A percentile compares a stretch with the other conserved stretches of the same genome.
Evolutionary conservation across 345 rosid genomes (phyloP).

Genomic region (Anacardium occidentale): DNA sequence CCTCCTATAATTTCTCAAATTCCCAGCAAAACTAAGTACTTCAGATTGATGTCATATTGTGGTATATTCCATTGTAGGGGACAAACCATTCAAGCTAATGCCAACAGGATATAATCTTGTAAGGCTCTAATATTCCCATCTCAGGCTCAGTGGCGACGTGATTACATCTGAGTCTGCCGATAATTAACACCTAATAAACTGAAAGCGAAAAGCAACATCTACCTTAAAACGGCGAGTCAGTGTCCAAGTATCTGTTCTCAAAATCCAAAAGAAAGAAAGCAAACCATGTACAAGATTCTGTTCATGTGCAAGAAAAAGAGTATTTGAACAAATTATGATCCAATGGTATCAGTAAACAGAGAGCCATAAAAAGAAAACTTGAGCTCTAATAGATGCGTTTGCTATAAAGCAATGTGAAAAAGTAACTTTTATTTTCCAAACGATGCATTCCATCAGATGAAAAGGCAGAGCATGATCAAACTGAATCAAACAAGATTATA

Average conservation of each 20-base stretch:
- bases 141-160: too few relatives aligned
- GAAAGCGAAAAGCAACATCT: background rate
- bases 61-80: too few relatives aligned
- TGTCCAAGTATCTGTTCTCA: background rate
- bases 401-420: constrained; percentile 10
- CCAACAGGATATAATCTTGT: too few relatives aligned
- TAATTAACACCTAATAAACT: too few relatives aligned
- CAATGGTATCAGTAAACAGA: background rate
- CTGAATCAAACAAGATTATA: constrained; percentile 13
- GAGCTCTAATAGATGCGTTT: background rate
- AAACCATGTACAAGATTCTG: too few relatives aligned
- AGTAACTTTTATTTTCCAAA: constrained; percentile 30
- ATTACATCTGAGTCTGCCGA: too few relatives aligned
- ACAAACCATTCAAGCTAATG: too few relatives aligned
- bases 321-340: constrained; percentile 14
- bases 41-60: too few relatives aligned
- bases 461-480: constrained; percentile 16
- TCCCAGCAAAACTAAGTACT: too few relatives aligned
- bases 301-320: background rate
- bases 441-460: constrained; percentile 19
- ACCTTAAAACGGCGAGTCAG: background rate
- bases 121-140: too few relatives aligned
- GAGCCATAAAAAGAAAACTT: constrained; percentile 4
- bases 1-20: too few relatives aligned
- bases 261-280: too few relatives aligned